Evolutionary conservation across 1,284 basidiomycete genomes (phyloP), one percentile per base, ranked within the genome.

Genomic region (Rhodotorula sp.): DNA sequence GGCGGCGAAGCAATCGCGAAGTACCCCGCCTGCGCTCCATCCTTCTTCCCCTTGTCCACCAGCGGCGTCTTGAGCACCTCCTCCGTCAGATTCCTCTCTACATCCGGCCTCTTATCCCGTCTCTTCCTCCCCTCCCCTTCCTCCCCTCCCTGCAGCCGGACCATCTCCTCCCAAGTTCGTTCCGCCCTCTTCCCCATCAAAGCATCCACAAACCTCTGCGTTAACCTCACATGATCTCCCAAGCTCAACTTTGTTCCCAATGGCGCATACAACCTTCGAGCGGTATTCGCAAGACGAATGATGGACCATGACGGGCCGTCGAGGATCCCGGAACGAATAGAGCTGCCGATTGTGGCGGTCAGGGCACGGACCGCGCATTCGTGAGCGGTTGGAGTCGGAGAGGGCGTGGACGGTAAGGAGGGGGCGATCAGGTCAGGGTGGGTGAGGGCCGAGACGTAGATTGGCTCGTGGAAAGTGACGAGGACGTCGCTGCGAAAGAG

Each of bases 401-500:
- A 51, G 9, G n/a, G 29, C 1, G 6, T 47, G 54, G n/a, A 59
- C 30, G 10, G 27, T 22, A 62, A n/a, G 36, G 53, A 44, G 46
- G 51, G 55, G 27, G 47, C 27, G 59, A 71, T 55, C 17, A 74
- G 63, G 32, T 64, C 67, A 0, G 74, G 68, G 34, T 75, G 70
- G 4, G 70, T 57, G 9, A 39, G 4, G 20, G 75, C 65, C 1
- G 71, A 72, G 48, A 79, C 68, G 59, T 70, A 66, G 77, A 91
- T 84, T 0, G 91, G 90, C 19, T 85, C 82, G 76, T 92, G 88
- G 79, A 90, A 93, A 0, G 89, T 90, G 36, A 93, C 89, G 39
- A 93, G 81, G 11, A 93, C 90, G 75, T 92, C 91, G 11, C 89
- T 60, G n/a, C 91, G 86, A 77, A 91, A 93, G 79, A 91, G 88